Evolutionary conservation across 192 early-diverging fungal species (phyloP).

Genomic region (Glomus cerebriforme): DNA sequence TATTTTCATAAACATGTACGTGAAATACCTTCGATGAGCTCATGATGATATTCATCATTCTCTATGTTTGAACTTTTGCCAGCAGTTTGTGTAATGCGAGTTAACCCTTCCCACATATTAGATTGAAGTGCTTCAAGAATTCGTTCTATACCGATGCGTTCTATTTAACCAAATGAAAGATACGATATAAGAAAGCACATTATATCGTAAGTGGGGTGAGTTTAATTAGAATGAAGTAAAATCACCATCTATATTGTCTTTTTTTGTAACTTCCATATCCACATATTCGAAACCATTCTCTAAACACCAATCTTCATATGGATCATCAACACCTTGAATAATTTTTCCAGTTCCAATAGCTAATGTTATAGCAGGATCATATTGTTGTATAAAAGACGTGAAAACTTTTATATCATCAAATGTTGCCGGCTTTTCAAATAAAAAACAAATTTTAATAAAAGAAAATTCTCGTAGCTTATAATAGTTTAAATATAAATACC

Average conservation of each 20-base stretch:
- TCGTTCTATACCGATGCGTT: conserved; percentile 55
- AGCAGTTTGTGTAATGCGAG: conserved; percentile 29
- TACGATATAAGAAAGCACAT: not conserved
- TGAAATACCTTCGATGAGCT: conserved; percentile 3
- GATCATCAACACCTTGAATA: conserved; percentile 3
- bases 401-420: conserved; percentile 58
- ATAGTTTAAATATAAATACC: conserved; percentile 34
- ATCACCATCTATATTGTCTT: not conserved
- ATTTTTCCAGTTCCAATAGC: conserved; percentile 48
- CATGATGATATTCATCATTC: not conserved
- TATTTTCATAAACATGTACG: too few relatives aligned
- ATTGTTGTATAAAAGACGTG: conserved; percentile 53
- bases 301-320: conserved; percentile 63
- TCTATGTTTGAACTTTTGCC: not conserved
- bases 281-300: conserved; percentile 66
- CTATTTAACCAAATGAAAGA: conserved; percentile 26
- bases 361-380: conserved; percentile 56
- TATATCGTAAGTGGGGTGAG: too few relatives aligned
- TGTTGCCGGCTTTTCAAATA: conserved; percentile 48
- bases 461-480: not conserved
- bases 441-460: not conserved
- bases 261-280: conserved; percentile 48
- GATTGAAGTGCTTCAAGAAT: conserved; percentile 62
- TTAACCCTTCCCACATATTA: conserved; percentile 69
- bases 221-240: not conserved